Evolutionary conservation across 345 rosid species (phyloP), one percentile per base, ranked within the genome.

Genomic region (Anacardium occidentale): DNA sequence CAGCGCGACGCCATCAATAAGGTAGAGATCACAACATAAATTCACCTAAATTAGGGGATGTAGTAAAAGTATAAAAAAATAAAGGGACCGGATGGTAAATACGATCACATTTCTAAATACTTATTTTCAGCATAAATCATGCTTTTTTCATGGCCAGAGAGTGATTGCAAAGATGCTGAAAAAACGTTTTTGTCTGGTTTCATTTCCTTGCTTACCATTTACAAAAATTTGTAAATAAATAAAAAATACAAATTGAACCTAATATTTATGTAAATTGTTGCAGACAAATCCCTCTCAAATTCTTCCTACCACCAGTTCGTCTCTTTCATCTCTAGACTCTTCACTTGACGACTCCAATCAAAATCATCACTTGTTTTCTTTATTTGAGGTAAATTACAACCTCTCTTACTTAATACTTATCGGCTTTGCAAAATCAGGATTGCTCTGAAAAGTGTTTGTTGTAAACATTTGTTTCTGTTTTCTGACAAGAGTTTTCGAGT

Each of bases 281-380:
- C 71, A 63, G 53, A 77, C 73, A 66, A 66, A 73, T 75, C 76
- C 78, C 68, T 84, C 76, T 74, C 79, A 62, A 68, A 71, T 68
- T 61, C 70, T 66, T 72, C 54, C 76, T 59, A 76, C 89, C 87
- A 86, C 89, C 72, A 62, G 69, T 60, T 74, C 71, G 77, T 79
- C 85, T 44, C 62, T 56, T 76, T 73, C 4, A 44, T 25, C 21
- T 66, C 10, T 56, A 9, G 40, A 21, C 29, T 71, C 74, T 64
- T 21, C 51, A 2, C 34, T 21, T 32, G 7, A 32, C 44, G n/a
- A n/a, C n/a, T n/a, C 18, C 66, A 62, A 8, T 37, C 11, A 37
- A 3, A 18, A 5, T 66, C 56, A 51, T 15, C 37, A 12, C 11
- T 57, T 25, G 26, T 24, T 37, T 47, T 65, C 56, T 3, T 13